These are phyloP conservation scores for Claviceps paspali DNA, from an alignment of 2,329 filamentous ascomycete genomes.

Conservation along the genomic window DNA sequence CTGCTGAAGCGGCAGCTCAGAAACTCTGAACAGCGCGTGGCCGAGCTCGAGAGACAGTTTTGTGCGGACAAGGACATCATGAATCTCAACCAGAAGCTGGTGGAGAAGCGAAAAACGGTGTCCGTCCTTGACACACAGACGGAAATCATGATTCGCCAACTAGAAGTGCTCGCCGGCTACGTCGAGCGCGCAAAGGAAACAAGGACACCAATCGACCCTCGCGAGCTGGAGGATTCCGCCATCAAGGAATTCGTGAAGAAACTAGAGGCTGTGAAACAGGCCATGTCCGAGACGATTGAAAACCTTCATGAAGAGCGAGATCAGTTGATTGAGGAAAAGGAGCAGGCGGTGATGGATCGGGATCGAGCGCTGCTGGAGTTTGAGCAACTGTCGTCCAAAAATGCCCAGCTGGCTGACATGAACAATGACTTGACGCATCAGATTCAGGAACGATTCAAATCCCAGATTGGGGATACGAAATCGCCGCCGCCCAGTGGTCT, in stretches of 20 bases:
- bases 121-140: slow-evolving; percentile 87
- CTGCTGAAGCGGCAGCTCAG: slow-evolving; percentile 62
- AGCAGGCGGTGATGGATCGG: slow-evolving; percentile 66
- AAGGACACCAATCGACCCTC: slow-evolving; percentile 64
- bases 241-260: slow-evolving; percentile 83
- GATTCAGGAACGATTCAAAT: slow-evolving; percentile 86
- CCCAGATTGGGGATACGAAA: slow-evolving; percentile 43
- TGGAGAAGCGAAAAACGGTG: slow-evolving; percentile 91
- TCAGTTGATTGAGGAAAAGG: slow-evolving; percentile 70
- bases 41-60: slow-evolving; percentile 74
- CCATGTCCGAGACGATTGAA: slow-evolving; percentile 42
- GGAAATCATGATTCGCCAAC: slow-evolving; percentile 85
- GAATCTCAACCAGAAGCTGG: slow-evolving; percentile 71
- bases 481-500: slow-evolving; percentile 38
- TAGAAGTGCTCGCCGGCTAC: slow-evolving; percentile 79
- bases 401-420: slow-evolving; percentile 82
- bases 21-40: slow-evolving; percentile 68
- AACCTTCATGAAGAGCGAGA: slow-evolving; percentile 57
- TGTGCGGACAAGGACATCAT: slow-evolving; percentile 48
- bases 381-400: slow-evolving; percentile 86
- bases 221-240: slow-evolving; percentile 72
- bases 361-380: slow-evolving; percentile 92
- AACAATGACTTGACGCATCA: slow-evolving; percentile 92
- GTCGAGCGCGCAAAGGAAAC: slow-evolving; percentile 75
- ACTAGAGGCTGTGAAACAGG: slow-evolving; percentile 44